Evolutionary conservation across 1,284 basidiomycete species (phyloP), one percentile per base, ranked within the genome.

Genomic region (Ganoderma lingzhi): DNA sequence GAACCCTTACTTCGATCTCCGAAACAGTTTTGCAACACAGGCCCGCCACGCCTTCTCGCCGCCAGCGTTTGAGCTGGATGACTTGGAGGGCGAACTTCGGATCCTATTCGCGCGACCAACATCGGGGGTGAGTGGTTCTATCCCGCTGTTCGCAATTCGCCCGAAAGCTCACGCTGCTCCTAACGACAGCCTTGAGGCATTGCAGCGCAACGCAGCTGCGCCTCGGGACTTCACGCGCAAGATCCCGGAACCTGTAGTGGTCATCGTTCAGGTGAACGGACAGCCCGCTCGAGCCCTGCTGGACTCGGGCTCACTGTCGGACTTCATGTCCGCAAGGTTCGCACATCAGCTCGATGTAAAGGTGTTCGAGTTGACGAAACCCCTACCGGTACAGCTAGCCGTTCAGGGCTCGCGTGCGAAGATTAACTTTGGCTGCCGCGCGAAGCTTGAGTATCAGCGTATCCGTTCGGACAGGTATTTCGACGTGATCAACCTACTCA

Each of bases 401-500:
- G 64, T 68, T 0, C 70, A 68, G 19, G 69, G 66, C 0, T 71
- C 70, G n/a, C n/a, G n/a, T n/a, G n/a, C n/a, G n/a, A n/a, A n/a
- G n/a, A n/a, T n/a, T n/a, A n/a, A n/a, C n/a, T n/a, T n/a, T n/a
- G n/a, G n/a, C n/a, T n/a, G n/a, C 0, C 66, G 64, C 1, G 62
- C 66, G 12, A 71, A 65, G 61, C 59, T 71, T 4, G 66, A 66
- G 32, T 60, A 19, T 30, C 48, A 51, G 65, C 62, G 53, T 65
- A 67, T 14, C 68, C n/a, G n/a, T n/a, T n/a, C n/a, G n/a, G n/a
- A n/a, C n/a, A n/a, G 71, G 2, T 71, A 73, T 15, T 80, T 82
- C 59, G 80, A 82, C 64, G 70, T 80, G 0, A 65, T 73, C 0
- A 78, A 78, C 65, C 14, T 76, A 1, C 72, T 76, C 23, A 69